A percentile compares a stretch with the other conserved stretches of the same genome.
Evolutionary conservation across 2,329 filamentous ascomycete species (phyloP).

Genomic region (Alternaria triticina): DNA sequence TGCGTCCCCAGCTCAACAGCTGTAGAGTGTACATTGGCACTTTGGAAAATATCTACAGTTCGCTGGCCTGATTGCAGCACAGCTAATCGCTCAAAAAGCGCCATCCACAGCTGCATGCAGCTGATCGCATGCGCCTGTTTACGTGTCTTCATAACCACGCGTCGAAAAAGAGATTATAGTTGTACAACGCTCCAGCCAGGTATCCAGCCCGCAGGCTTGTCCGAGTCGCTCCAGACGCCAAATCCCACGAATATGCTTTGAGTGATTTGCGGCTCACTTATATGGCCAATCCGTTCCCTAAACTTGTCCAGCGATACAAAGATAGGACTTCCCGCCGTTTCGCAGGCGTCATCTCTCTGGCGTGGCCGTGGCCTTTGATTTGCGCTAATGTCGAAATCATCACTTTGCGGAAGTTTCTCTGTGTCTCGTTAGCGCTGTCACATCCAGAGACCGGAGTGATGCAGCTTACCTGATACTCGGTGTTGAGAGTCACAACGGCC

Average conservation of each 20-base stretch:
- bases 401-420: slow-evolving; percentile 64
- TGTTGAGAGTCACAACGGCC: slow-evolving; percentile 93
- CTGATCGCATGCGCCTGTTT: not conserved
- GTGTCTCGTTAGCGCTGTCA: slow-evolving; percentile 4
- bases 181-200: not conserved
- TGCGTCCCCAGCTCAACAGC: not conserved
- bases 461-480: slow-evolving; percentile 79
- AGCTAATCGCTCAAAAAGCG: not conserved
- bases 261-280: slow-evolving; percentile 13
- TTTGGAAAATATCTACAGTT: not conserved
- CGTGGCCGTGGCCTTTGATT: slow-evolving; percentile 46
- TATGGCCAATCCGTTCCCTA: slow-evolving; percentile 50
- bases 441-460: not conserved
- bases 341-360: slow-evolving; percentile 45
- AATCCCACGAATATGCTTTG: not conserved
- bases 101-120: not conserved
- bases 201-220: not conserved
- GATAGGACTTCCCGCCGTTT: slow-evolving; percentile 58
- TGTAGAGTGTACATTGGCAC: not conserved
- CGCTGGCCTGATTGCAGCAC: not conserved
- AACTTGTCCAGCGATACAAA: slow-evolving; percentile 60
- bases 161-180: not conserved
- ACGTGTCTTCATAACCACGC: not conserved
- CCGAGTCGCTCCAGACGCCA: not conserved
- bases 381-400: slow-evolving; percentile 52